Conservation (phyloP, 2,329 filamentous ascomycete species). For the Monilinia laxa region DNA sequence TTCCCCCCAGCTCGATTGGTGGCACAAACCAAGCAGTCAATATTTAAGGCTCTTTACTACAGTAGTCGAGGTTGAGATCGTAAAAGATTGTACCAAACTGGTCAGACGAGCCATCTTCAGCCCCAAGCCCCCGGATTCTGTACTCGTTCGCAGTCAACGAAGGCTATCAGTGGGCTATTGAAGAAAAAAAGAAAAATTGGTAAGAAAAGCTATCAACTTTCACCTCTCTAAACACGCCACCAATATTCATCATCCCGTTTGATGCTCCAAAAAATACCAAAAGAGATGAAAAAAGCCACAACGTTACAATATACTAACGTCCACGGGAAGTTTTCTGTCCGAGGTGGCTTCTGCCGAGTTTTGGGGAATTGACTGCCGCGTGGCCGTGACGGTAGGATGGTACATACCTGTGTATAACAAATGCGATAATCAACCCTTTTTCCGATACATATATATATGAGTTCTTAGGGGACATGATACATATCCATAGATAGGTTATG, state of each 20-base stretch:
- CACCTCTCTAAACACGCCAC: conserved; percentile 15
- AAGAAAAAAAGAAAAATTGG: conserved; percentile 10
- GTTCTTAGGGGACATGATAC: background rate
- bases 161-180: background rate
- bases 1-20: conserved; percentile 5
- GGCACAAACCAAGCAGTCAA: conserved; percentile 12
- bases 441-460: background rate
- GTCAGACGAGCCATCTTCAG: conserved; percentile 24
- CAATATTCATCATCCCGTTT: conserved; percentile 17
- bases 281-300: conserved; percentile 17
- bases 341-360: conserved; percentile 16
- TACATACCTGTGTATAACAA: background rate
- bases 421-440: background rate
- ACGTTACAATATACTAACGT: conserved; percentile 17
- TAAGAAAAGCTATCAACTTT: conserved; percentile 4
- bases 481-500: background rate
- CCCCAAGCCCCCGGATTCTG: conserved; percentile 19
- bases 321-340: conserved; percentile 7
- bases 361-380: conserved; percentile 15
- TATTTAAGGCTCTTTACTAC: conserved; percentile 20
- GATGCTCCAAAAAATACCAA: conserved; percentile 1
- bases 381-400: conserved; percentile 12
- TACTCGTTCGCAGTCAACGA: background rate
- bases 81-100: background rate
- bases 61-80: conserved; percentile 3